Evolutionary conservation across 108 stramenopile species (phyloP).

Genomic region (Ochromonas danica): DNA sequence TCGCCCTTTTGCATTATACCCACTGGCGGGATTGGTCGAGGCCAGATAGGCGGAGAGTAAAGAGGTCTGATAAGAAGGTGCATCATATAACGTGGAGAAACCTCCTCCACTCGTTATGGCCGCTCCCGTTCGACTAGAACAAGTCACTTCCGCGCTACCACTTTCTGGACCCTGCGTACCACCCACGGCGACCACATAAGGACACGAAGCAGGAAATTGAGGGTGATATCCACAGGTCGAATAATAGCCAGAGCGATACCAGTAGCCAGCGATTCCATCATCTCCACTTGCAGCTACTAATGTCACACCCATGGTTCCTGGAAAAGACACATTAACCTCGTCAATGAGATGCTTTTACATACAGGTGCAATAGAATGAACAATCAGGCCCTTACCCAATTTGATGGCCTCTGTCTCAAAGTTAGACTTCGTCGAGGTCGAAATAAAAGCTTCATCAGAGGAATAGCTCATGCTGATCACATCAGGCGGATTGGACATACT

Average conservation of each 20-base stretch:
- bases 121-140: not conserved
- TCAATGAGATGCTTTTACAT: no score
- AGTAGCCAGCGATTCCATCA: slow-evolving; percentile 1
- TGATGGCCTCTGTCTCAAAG: not conserved
- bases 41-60: slow-evolving; percentile 22
- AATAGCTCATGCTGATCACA: slow-evolving; percentile 10
- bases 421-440: not conserved
- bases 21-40: not conserved
- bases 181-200: slow-evolving; percentile 46
- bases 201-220: slow-evolving; percentile 37
- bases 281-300: not conserved
- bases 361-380: no score
- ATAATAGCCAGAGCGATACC: not conserved
- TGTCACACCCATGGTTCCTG: slow-evolving; percentile 21
- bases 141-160: not conserved
- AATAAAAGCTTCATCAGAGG: not conserved
- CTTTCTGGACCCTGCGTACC: slow-evolving; percentile 32
- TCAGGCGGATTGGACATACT: slow-evolving; percentile 22
- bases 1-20: slow-evolving; percentile 42
- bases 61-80: slow-evolving; percentile 37
- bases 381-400: not conserved
- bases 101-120: slow-evolving; percentile 25
- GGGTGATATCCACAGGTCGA: slow-evolving; percentile 3
- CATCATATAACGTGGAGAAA: slow-evolving; percentile 30
- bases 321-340: no score